Base-by-base conservation (phyloP, 2,329 filamentous ascomycete genomes). In the Aspergillus candidus region DNA sequence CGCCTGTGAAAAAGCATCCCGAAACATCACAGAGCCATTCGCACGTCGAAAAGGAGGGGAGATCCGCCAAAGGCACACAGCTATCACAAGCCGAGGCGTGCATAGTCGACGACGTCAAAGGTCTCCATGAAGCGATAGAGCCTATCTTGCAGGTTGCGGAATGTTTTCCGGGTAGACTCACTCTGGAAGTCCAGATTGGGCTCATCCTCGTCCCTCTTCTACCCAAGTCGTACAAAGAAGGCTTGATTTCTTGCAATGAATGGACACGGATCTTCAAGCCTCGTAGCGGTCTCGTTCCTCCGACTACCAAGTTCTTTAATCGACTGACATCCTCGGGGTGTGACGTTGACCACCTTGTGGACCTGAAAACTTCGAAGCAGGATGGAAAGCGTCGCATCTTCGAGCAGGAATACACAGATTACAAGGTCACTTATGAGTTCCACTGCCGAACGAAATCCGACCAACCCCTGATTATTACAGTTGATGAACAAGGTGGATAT, bases 341-440 rank as follows among this genome's bases (percentile, higher is more conserved):
- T 3, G 70, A 72, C 41, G 49, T 70, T 36, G 67, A 72, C 42
- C 50, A 63, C 38, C 55, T 69, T 6, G 50, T 72, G 8, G 57
- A 63, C 44, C 37, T 68, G 31, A 60, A 61, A 32, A 56, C 52
- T 10, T 49, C 51, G 10, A 50, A 55, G 33, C 43, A 41, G 6
- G 43, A 48, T 43, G 43, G 46, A 3, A 50, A 51, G 11, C 39
- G 14, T 18, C 51, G 47, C 1, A 35, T 67, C 1, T 69, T 69
- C 33, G 55, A 63, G 13, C 41, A 54, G 11, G 43, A 52, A 0
- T 53, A 55, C 27, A 52, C 38, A 4, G 50, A 58, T 13, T 53
- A 51, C 30, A 44, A 43, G 7, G 46, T 69, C 4, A 51, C 40
- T 4, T 71, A 69, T 36, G 68, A 72, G 37, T 71, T 67, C 30